Evolutionary conservation across 1,139 yeast genomes (phyloP).

Genomic region (Pichiaceae sp.): DNA sequence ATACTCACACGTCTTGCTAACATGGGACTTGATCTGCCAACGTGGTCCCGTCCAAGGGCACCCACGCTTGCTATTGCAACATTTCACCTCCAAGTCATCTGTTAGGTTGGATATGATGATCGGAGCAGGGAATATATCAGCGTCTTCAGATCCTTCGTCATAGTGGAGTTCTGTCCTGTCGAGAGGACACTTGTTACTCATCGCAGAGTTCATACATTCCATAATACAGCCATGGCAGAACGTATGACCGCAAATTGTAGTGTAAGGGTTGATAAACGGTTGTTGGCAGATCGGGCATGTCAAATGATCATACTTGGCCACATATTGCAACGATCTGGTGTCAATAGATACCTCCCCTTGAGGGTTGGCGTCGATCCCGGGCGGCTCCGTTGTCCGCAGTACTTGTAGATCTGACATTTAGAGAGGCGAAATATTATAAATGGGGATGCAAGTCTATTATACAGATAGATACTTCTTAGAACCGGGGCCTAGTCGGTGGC

Average conservation of each 20-base stretch:
- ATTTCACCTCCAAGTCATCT: constrained; percentile 51
- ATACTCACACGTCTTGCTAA: constrained; percentile 38
- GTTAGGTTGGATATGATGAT: constrained; percentile 50
- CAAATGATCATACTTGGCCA: constrained; percentile 36
- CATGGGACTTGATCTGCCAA: constrained; percentile 52
- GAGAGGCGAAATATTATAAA: neutral
- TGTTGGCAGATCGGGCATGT: constrained; percentile 52
- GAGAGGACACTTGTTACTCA: constrained; percentile 47
- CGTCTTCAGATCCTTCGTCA: constrained; percentile 14
- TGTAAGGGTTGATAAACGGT: constrained; percentile 46
- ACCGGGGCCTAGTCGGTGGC: neutral
- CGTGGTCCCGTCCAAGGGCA: constrained; percentile 52
- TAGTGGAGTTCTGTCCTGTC: constrained; percentile 45
- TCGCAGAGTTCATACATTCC: constrained; percentile 34
- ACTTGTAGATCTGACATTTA: neutral
- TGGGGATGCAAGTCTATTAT: neutral
- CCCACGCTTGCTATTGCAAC: constrained; percentile 47
- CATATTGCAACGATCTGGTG: constrained; percentile 21
- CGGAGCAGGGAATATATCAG: constrained; percentile 51
- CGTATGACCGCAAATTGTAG: constrained; percentile 55
- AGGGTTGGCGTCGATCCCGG: neutral
- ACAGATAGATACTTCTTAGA: neutral
- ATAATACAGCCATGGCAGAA: constrained; percentile 45
- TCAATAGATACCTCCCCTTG: constrained; percentile 10
- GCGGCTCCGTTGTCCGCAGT: neutral